Base-by-base conservation (phyloP, 805 yeast species). In the Myxozyma kluyveri region DNA sequence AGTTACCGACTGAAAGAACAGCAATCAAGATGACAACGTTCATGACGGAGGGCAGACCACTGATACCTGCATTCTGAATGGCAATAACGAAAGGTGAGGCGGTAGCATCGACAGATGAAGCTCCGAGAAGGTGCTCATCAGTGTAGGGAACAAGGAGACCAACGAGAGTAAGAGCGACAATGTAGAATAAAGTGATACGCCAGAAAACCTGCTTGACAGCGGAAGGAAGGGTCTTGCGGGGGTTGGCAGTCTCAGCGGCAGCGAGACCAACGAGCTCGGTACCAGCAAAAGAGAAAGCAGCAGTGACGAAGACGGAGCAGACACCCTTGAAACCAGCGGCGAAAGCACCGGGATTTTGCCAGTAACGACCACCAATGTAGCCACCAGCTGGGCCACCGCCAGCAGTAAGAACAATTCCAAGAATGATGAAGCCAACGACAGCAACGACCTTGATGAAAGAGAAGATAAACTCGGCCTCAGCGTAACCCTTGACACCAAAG, bases 131-230 rank as follows among this genome's bases (percentile, higher is more conserved):
- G 54, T 79, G 67, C 2, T 62, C 58, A 54, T 80, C 77, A 52
- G 72, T 72, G 65, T 75, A 84, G 14, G 91, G 90, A n/a, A 87
- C 91, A 52, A 87, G 72, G 61, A 85, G 79, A 39, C 89, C 84
- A 61, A 74, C 78, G 60, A 76, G 73, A 50, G 70, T 81, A 65
- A 70, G 77, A 56, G 82, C 74, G 9, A 76, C 70, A 66, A 87
- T 74, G 71, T 87, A 87, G 65, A 86, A 86, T 60, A 84, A 67
- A 14, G 82, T 71, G 51, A 86, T 82, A 70, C 93, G 77, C 90
- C 91, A 86, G 70, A 87, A 84, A 2, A 85, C 88, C 70, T 86
- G 90, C 68, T 85, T 86, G 53, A 84, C 80, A 39, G 91, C 90
- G 45, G 76, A 75, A 33, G 91, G 93, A 49, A 85, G 75, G 1